A percentile compares a stretch with the other conserved stretches of the same genome.
phyloP scores from a whole-genome alignment of 2,329 filamentous ascomycete species.

The Sporothrix pseudoabietina region DNA sequence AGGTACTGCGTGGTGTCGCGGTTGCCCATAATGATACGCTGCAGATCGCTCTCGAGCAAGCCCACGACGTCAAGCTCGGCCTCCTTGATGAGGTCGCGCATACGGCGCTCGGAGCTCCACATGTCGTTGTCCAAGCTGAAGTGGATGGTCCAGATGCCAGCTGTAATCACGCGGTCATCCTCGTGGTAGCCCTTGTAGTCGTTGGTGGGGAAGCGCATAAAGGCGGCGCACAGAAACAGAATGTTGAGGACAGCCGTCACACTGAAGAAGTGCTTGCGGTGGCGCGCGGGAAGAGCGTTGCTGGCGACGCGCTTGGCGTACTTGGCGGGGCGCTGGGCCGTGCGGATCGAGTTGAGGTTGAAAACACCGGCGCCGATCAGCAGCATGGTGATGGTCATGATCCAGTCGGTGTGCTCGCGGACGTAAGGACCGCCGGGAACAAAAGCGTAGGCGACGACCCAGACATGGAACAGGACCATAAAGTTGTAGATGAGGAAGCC shows the following conservation, averaged over 20 bases:
- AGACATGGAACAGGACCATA: slow-evolving; percentile 94
- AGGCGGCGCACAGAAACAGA: slow-evolving; percentile 76
- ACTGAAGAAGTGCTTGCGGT: slow-evolving; percentile 56
- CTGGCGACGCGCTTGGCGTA: slow-evolving; percentile 44
- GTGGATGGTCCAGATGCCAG: slow-evolving; percentile 98
- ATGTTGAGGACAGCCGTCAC: slow-evolving; percentile 76
- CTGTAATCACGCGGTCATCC: slow-evolving; percentile 83
- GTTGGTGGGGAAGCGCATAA: slow-evolving; percentile 88
- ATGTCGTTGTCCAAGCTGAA: slow-evolving; percentile 98
- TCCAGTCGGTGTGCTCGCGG: slow-evolving; percentile 92
- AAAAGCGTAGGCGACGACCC: slow-evolving; percentile 98
- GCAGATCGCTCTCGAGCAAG: slow-evolving; percentile 88
- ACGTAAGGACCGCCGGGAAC: slow-evolving; percentile 92
- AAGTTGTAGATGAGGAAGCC: slow-evolving; percentile 93
- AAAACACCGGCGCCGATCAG: slow-evolving; percentile 84
- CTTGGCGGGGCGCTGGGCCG: slow-evolving; percentile 45
- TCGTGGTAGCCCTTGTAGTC: slow-evolving; percentile 89
- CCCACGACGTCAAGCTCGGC: slow-evolving; percentile 97
- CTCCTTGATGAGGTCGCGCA: slow-evolving; percentile 87
- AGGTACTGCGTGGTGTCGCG: slow-evolving; percentile 93
- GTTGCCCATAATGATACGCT: slow-evolving; percentile 99
- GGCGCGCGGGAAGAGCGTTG: slow-evolving; percentile 40
- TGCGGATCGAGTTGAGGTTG: slow-evolving; percentile 56
- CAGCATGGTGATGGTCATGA: slow-evolving; percentile 86
- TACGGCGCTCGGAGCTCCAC: slow-evolving; percentile 95